phyloP scores from a whole-genome alignment of 345 rosid genomes.

The Chamaenerion angustifolium region DNA sequence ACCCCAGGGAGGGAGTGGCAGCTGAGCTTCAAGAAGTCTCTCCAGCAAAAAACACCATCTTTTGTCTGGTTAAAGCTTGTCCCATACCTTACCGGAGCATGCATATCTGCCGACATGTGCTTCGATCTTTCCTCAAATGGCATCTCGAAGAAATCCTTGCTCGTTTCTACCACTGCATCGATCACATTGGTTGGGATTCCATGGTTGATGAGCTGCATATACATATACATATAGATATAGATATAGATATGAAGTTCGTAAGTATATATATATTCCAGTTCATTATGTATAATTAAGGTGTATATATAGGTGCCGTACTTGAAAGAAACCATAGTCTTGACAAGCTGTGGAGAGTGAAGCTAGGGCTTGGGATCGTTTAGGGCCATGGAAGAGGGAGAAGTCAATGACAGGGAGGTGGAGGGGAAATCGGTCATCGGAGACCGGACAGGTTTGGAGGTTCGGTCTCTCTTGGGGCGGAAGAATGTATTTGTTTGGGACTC shows the following conservation, averaged over 20 bases:
- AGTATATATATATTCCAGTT: too few relatives aligned
- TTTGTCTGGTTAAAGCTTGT: conserved; percentile 29
- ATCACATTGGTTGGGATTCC: conserved; percentile 12
- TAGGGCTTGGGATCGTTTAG: conserved; percentile 14
- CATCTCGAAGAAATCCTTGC: conserved; percentile 19
- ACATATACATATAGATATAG: background rate
- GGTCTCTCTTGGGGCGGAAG: conserved; percentile 21
- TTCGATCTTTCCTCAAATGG: conserved; percentile 28
- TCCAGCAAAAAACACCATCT: conserved; percentile 25
- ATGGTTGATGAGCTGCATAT: conserved; percentile 24
- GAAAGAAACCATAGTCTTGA: conserved; percentile 26
- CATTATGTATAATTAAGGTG: too few relatives aligned
- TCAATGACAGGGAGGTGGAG: conserved; percentile 19
- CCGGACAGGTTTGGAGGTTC: background rate
- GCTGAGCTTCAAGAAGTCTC: conserved; percentile 31
- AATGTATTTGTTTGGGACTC: conserved; percentile 22
- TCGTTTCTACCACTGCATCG: conserved; percentile 7
- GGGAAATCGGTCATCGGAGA: background rate
- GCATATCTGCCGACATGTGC: conserved; percentile 24
- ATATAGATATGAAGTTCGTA: background rate
- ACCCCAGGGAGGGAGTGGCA: conserved; percentile 19
- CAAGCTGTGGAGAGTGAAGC: conserved; percentile 21
- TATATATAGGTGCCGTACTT: conserved; percentile 8
- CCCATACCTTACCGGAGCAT: conserved; percentile 22
- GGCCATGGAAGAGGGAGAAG: conserved; percentile 16